Base-by-base conservation (phyloP, 768 basidiomycete species). In the Tulasnella sp. region DNA sequence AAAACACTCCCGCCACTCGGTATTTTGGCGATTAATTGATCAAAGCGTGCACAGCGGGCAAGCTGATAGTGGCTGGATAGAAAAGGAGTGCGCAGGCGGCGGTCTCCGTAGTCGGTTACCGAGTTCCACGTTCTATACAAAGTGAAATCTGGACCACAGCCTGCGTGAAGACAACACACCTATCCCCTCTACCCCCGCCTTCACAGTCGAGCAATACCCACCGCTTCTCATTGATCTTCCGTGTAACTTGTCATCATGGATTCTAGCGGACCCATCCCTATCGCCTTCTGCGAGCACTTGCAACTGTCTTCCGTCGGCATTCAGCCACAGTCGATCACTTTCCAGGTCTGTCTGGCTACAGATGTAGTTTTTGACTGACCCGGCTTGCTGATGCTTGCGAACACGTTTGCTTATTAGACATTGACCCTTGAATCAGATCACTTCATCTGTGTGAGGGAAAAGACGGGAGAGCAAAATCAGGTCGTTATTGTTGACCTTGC, bases 401-500 rank as follows among this genome's bases (percentile, higher is more conserved):
- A 50, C 60, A 63, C 24, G 34, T 38, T 7, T 15, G 34, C 34
- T 38, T 38, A 64, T 19, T 49, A 92, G 90, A 91, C 87, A 24
- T 75, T 98, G 65, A 97, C 96, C 4, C 78, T 99, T 65, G 93
- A 98, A 75, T 95, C 91, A 65, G 96, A 99, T 78, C 88, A 90
- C 71, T 99, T 89, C 74, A 96, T 99, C 67, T 98, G 96, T 72
- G 84, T 98, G 63, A 88, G 95, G 59, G 95, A 98, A 77, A 93
- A 92, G 73, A 81, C 91, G 69, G 85, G 87, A 68, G 93, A 94
- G 64, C 85, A 90, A 69, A 92, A 95, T 74, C 94, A 97, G 74
- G 96, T 99, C 64, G 95, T 97, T 70, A 98, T 99, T 70, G 88
- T 99, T 70, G 95, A 98, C 83, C 85, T 99, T 64, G 78, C 86